Percentiles rank a stretch among this genome's conserved stretches.
Conservation (phyloP, 345 rosid genomes). For the Pugionium dolabratum region DNA sequence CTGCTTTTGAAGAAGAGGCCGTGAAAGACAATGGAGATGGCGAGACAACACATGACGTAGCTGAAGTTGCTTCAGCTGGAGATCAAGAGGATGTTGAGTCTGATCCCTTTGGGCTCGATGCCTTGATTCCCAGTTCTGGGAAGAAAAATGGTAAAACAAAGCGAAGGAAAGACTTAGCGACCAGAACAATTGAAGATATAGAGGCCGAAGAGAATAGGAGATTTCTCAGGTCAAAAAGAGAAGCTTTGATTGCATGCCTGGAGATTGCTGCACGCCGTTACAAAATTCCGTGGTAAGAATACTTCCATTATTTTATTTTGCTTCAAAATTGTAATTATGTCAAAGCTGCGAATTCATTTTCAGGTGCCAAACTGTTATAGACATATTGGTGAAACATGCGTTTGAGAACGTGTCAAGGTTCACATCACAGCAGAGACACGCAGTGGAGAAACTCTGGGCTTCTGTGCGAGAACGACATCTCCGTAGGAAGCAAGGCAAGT, state of each 20-base stretch:
- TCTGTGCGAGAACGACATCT: slow-evolving; percentile 80
- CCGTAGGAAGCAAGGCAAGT: slow-evolving; percentile 90
- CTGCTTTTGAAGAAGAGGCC: slow-evolving; percentile 53
- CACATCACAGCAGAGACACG: slow-evolving; percentile 79
- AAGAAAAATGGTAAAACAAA: slow-evolving; percentile 64
- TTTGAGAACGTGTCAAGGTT: slow-evolving; percentile 74
- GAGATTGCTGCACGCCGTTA: slow-evolving; percentile 94
- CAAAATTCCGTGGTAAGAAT: slow-evolving; percentile 71
- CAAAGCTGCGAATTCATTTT: slow-evolving; percentile 20
- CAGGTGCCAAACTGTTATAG: slow-evolving; percentile 98
- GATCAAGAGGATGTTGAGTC: slow-evolving; percentile 53
- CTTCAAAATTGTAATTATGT: slow-evolving; percentile 8
- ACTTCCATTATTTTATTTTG: neutral
- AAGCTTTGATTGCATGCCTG: slow-evolving; percentile 77
- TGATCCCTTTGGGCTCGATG: slow-evolving; percentile 95
- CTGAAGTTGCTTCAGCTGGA: slow-evolving; percentile 41
- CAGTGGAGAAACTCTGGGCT: slow-evolving; percentile 82
- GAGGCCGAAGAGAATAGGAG: slow-evolving; percentile 58
- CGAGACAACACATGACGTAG: slow-evolving; percentile 35
- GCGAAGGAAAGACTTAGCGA: slow-evolving; percentile 52
- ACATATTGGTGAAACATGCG: slow-evolving; percentile 94
- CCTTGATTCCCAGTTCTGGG: slow-evolving; percentile 53
- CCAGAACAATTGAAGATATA: slow-evolving; percentile 49
- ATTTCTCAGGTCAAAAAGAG: slow-evolving; percentile 74
- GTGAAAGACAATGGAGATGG: slow-evolving; percentile 40